phyloP scores from a whole-genome alignment of 163 green algal genomes.

The Chlamydomonas reinhardtii region DNA sequence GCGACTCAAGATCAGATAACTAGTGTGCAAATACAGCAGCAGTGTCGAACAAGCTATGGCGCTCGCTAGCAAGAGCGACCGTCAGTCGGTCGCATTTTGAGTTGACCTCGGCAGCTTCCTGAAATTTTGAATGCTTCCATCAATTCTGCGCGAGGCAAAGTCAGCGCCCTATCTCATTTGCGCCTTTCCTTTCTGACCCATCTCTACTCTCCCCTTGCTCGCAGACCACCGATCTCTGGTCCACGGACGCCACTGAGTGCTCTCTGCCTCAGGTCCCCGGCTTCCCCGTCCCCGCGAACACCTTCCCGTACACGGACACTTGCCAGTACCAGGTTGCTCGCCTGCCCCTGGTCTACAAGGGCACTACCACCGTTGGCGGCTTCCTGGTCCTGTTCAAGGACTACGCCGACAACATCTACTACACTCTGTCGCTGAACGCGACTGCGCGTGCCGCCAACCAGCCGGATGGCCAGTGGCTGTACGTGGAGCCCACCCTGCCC shows the following conservation, averaged over 20 bases:
- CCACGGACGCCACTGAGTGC: slow-evolving; percentile 10
- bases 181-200: too few species aligned
- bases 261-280: background rate
- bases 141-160: too few species aligned
- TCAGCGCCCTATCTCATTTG: too few species aligned
- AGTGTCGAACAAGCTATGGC: too few species aligned
- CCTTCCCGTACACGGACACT: slow-evolving; percentile 2
- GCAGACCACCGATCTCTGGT: slow-evolving; percentile 33
- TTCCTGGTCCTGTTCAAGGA: slow-evolving; percentile 35
- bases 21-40: too few species aligned
- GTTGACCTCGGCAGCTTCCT: too few species aligned
- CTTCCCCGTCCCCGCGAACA: background rate
- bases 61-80: too few species aligned
- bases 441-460: background rate
- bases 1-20: too few species aligned
- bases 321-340: slow-evolving; percentile 21
- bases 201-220: background rate
- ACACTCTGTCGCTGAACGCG: slow-evolving; percentile 7
- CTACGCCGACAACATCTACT: slow-evolving; percentile 44
- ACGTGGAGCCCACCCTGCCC: slow-evolving; percentile 13
- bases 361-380: background rate
- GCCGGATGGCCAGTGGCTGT: slow-evolving; percentile 29
- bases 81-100: too few species aligned
- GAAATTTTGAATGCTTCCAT: too few species aligned
- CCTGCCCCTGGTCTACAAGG: slow-evolving; percentile 4